phyloP scores from a whole-genome alignment of 2,329 filamentous ascomycete species.

The Fusarium setosum region DNA sequence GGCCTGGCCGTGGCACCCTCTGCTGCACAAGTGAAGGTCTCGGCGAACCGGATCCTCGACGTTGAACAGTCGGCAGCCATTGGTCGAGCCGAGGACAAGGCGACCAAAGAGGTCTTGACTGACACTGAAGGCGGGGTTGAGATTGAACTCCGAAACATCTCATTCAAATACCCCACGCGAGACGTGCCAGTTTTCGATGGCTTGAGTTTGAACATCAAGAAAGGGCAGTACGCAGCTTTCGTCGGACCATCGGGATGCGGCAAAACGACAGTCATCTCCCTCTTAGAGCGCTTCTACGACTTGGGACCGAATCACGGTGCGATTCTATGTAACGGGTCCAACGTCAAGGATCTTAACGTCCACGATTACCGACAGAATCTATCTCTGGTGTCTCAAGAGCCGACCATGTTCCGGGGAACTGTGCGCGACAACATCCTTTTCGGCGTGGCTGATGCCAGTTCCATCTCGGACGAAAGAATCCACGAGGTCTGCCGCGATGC shows the following conservation, averaged over 20 bases:
- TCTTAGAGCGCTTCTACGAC: slow-evolving; percentile 78
- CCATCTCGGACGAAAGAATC: slow-evolving; percentile 63
- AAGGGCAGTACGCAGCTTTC: slow-evolving; percentile 76
- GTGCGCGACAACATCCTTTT: slow-evolving; percentile 79
- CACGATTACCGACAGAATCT: slow-evolving; percentile 71
- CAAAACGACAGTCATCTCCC: slow-evolving; percentile 77
- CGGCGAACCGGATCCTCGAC: slow-evolving; percentile 46
- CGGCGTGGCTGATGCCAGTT: slow-evolving; percentile 64
- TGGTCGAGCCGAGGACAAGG: not conserved
- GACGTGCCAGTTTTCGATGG: slow-evolving; percentile 67
- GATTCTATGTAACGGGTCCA: slow-evolving; percentile 71
- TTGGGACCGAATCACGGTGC: slow-evolving; percentile 62
- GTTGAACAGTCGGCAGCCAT: slow-evolving; percentile 19
- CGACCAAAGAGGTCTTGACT: slow-evolving; percentile 40
- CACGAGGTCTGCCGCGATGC: slow-evolving; percentile 69
- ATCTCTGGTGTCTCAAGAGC: slow-evolving; percentile 80
- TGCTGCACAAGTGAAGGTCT: slow-evolving; percentile 32
- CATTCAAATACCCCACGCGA: slow-evolving; percentile 71
- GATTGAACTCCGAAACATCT: slow-evolving; percentile 66
- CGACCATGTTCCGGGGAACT: slow-evolving; percentile 76
- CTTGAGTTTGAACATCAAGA: slow-evolving; percentile 72
- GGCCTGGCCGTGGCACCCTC: slow-evolving; percentile 28
- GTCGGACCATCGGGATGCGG: slow-evolving; percentile 78
- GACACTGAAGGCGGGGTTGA: slow-evolving; percentile 61
- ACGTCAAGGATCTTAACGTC: slow-evolving; percentile 69